Conservation (phyloP, 2,329 filamentous ascomycete species). For the Stenocarpella maydis region DNA sequence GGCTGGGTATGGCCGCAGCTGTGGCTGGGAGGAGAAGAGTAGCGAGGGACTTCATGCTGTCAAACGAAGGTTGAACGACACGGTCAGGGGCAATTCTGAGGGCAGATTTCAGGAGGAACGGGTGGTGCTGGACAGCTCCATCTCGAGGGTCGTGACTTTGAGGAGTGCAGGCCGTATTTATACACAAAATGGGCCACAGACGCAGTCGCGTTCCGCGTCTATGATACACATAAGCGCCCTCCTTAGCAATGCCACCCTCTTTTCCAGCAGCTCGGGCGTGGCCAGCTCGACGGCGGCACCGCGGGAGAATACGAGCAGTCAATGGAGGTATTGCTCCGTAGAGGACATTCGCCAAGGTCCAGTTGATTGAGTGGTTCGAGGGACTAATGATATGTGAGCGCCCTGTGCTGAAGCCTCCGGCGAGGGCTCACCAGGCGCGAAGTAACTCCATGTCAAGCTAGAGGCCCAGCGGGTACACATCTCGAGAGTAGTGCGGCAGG, state of each 20-base stretch:
- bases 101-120: constrained; percentile 34
- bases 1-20: constrained; percentile 44
- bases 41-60: constrained; percentile 49
- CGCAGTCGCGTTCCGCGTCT: constrained; percentile 36
- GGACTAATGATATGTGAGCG: constrained; percentile 1
- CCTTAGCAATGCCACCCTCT: constrained; percentile 20
- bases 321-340: constrained; percentile 30
- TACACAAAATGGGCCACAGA: constrained; percentile 36
- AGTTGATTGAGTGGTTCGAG: constrained; percentile 20
- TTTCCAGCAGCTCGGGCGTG: constrained; percentile 22
- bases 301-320: constrained; percentile 27
- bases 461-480: constrained; percentile 6
- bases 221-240: constrained; percentile 37
- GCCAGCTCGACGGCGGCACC: constrained; percentile 20
- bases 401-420: constrained; percentile 18
- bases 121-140: neutral
- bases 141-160: neutral
- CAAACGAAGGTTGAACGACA: constrained; percentile 13
- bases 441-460: constrained; percentile 30
- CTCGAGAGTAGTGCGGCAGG: constrained; percentile 10
- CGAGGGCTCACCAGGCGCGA: constrained; percentile 35
- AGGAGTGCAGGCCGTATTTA: constrained; percentile 17
- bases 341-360: constrained; percentile 11
- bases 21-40: constrained; percentile 48
- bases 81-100: constrained; percentile 30